phyloP scores from a whole-genome alignment of 2,329 filamentous ascomycete genomes.

The Fusarium dimerum region DNA sequence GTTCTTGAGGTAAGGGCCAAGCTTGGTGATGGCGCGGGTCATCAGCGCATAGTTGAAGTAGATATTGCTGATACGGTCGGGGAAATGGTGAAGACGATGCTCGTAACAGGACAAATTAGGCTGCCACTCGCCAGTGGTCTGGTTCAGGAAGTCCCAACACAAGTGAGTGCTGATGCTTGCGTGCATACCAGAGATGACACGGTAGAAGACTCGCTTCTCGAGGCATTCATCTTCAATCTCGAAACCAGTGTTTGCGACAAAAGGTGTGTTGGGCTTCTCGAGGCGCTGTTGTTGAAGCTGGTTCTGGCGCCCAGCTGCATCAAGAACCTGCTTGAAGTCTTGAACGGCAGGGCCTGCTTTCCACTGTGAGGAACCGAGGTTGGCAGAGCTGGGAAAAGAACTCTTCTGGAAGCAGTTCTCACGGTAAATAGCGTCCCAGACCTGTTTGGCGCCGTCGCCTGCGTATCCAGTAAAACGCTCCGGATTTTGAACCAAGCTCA shows the following conservation, averaged over 20 bases:
- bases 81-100: constrained; percentile 76
- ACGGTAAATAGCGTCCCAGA: constrained; percentile 95
- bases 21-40: constrained; percentile 85
- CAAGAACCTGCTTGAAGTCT: constrained; percentile 63
- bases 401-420: constrained; percentile 90
- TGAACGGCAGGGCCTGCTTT: constrained; percentile 55
- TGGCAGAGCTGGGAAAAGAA: constrained; percentile 62
- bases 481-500: constrained; percentile 89
- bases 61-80: constrained; percentile 92
- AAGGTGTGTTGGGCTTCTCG: constrained; percentile 53
- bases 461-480: constrained; percentile 95
- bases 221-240: constrained; percentile 89
- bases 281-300: constrained; percentile 55
- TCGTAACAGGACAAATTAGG: constrained; percentile 91
- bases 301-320: constrained; percentile 60
- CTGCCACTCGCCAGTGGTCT: constrained; percentile 89
- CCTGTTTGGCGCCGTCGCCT: constrained; percentile 79
- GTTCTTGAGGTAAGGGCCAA: constrained; percentile 73
- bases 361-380: constrained; percentile 48
- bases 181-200: constrained; percentile 96
- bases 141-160: constrained; percentile 95
- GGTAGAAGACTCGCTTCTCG: constrained; percentile 98
- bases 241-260: constrained; percentile 64
- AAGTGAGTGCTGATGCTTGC: constrained; percentile 95
- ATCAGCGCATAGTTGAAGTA: constrained; percentile 99